phyloP scores from a whole-genome alignment of 352 stramenopile genomes.

The Achlya hypogyna region DNA sequence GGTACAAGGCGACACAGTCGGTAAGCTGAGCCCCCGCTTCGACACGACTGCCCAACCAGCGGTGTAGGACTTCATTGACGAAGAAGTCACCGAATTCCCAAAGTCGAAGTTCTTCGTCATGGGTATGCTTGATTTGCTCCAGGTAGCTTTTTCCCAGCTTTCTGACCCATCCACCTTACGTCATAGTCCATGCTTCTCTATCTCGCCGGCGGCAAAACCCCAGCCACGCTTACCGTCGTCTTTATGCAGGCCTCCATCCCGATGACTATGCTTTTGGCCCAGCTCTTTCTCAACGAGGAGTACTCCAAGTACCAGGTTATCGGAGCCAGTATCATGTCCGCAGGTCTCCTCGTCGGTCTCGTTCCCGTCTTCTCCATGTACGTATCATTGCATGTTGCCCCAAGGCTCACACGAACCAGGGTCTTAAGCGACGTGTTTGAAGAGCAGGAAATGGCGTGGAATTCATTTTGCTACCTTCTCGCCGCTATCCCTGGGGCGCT shows the following conservation, averaged over 20 bases:
- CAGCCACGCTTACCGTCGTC: slow-evolving; percentile 73
- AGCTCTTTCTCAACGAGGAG: slow-evolving; percentile 24
- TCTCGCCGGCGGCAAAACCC: slow-evolving; percentile 68
- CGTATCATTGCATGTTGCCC: slow-evolving; percentile 9
- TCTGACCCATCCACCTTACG: neutral
- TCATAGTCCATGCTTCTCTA: slow-evolving; percentile 73
- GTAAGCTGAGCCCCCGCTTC: slow-evolving; percentile 22
- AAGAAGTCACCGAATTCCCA: slow-evolving; percentile 76
- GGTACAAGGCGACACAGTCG: slow-evolving; percentile 70
- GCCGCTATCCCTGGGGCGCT: slow-evolving; percentile 61
- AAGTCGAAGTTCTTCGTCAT: slow-evolving; percentile 85
- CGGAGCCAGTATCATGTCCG: slow-evolving; percentile 53
- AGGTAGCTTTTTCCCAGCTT: too few species aligned
- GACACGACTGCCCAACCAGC: neutral
- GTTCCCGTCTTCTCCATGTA: slow-evolving; percentile 74
- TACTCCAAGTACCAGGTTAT: slow-evolving; percentile 68
- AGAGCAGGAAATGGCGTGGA: slow-evolving; percentile 69
- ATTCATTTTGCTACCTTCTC: slow-evolving; percentile 74
- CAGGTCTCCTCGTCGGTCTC: slow-evolving; percentile 59
- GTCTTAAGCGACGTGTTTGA: slow-evolving; percentile 50
- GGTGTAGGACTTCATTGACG: slow-evolving; percentile 67
- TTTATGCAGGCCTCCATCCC: slow-evolving; percentile 81
- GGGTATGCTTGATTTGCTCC: slow-evolving; percentile 68
- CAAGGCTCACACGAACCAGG: slow-evolving; percentile 25
- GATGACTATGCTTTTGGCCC: slow-evolving; percentile 42